A percentile compares a stretch with the other conserved stretches of the same genome.
phyloP scores from a whole-genome alignment of 495 filamentous ascomycete genomes.

The Hypoxylon perforatum region DNA sequence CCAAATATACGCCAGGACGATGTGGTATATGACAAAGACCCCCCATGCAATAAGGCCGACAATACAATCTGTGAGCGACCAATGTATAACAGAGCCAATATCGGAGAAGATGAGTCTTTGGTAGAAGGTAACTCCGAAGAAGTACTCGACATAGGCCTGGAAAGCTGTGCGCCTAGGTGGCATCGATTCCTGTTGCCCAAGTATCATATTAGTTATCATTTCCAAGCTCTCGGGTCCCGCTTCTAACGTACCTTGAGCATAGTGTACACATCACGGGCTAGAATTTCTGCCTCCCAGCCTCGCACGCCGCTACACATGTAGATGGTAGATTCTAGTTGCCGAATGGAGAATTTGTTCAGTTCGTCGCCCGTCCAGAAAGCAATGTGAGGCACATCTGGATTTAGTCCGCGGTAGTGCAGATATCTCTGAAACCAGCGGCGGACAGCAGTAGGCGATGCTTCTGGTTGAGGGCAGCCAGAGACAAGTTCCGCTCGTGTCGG shows the following conservation, averaged over 20 bases:
- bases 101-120: slow-evolving; percentile 1
- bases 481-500: slow-evolving; percentile 4
- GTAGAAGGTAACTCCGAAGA: slow-evolving; percentile 3
- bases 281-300: slow-evolving; percentile 13
- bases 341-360: neutral
- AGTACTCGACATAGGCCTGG: slow-evolving; percentile 2
- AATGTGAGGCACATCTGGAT: neutral
- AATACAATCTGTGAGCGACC: neutral
- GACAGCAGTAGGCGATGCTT: slow-evolving; percentile 3
- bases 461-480: slow-evolving; percentile 3
- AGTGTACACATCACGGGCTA: slow-evolving; percentile 13
- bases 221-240: no score
- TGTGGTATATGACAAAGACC: neutral
- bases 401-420: slow-evolving; percentile 13
- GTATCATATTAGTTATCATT: neutral
- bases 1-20: no score
- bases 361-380: slow-evolving; percentile 23
- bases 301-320: slow-evolving; percentile 11
- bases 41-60: slow-evolving; percentile 1
- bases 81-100: no score
- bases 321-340: slow-evolving; percentile 4
- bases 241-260: slow-evolving; percentile 21
- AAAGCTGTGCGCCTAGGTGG: slow-evolving; percentile 8
- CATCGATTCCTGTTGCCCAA: neutral
- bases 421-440: slow-evolving; percentile 12